phyloP scores from a whole-genome alignment of 169 alveolate genomes.

The Plasmodium adleri region DNA sequence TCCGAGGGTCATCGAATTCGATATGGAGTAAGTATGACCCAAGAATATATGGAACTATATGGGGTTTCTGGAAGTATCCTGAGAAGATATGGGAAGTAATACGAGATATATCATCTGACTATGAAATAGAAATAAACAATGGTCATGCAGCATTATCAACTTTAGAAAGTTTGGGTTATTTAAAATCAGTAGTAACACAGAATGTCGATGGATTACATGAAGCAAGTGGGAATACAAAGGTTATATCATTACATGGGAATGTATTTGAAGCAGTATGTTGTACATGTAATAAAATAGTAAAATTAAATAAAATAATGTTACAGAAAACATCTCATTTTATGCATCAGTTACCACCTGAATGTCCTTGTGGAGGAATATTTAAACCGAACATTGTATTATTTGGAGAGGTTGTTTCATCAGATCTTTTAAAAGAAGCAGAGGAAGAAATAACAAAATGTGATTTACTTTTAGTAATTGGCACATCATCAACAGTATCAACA shows the following conservation, averaged over 20 bases:
- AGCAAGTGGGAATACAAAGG: slow-evolving; percentile 65
- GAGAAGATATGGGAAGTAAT: slow-evolving; percentile 73
- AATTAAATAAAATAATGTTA: slow-evolving; percentile 53
- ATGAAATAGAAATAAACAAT: slow-evolving; percentile 42
- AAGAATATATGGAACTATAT: slow-evolving; percentile 61
- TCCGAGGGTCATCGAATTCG: slow-evolving; percentile 42
- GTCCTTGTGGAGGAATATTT: slow-evolving; percentile 74
- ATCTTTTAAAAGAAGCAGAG: slow-evolving; percentile 54
- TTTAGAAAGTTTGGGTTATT: slow-evolving; percentile 61
- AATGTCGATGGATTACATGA: slow-evolving; percentile 69
- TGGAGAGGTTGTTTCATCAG: slow-evolving; percentile 56
- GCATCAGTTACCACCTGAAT: slow-evolving; percentile 73
- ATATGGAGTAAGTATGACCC: slow-evolving; percentile 70
- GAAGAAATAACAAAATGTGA: slow-evolving; percentile 49
- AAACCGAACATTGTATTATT: slow-evolving; percentile 56
- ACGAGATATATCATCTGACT: slow-evolving; percentile 59
- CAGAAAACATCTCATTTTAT: slow-evolving; percentile 66
- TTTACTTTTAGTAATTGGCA: slow-evolving; percentile 53
- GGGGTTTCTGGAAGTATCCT: slow-evolving; percentile 73
- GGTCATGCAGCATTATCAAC: slow-evolving; percentile 56
- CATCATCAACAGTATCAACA: slow-evolving; percentile 61
- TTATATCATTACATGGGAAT: slow-evolving; percentile 62
- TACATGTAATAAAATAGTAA: slow-evolving; percentile 41
- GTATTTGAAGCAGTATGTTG: slow-evolving; percentile 66
- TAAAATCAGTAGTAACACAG: slow-evolving; percentile 63